Evolutionary conservation across 1,284 basidiomycete genomes (phyloP), one percentile per base, ranked within the genome.

Genomic region (Moesziomyces parantarcticus): DNA sequence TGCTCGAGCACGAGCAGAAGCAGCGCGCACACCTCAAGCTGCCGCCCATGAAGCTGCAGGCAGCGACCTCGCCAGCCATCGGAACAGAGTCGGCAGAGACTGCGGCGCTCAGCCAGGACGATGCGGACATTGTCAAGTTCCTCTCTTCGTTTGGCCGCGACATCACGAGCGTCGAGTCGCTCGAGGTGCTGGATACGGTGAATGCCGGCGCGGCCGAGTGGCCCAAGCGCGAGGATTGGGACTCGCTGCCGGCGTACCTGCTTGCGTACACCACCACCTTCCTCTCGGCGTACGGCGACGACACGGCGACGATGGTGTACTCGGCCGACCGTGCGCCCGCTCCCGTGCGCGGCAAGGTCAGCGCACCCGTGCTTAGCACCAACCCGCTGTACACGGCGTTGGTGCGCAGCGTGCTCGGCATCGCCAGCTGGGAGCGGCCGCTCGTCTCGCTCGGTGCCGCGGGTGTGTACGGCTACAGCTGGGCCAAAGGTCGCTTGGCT

Each of bases 1-100:
- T 71, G 6, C 62, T 71, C 20, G 68, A 71, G 46, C 62, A 71
- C 26, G 68, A 71, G 54, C 49, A 64, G 61, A 70, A 44, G 61
- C 67, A 70, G 54, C 61, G 67, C 1, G 43, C 45, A 8, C 57
- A 50, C 13, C 67, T 70, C 54, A 54, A 42, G 42, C 25, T 70
- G 22, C 61, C 67, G 20, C 67, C 67, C 1, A 59, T 70, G 61
- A 65, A 65, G 62, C 50, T 65, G 49, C 67, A 70, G 41, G 34
- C 52, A 18, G 7, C 34, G 8, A 3, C 50, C 16, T 7, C 32
- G 8, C 39, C 44, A 1, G 22, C 36, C n/a, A 23, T 18, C 10
- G 46, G 29, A 14, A 3, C 16, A 11, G 29, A 32, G 29, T 3
- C 29, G 29, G 45, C 8, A 5, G 50, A 51, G 16, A 49, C 29